Percentiles rank a stretch among this genome's conserved stretches.
phyloP scores from a whole-genome alignment of 2,329 filamentous ascomycete species.

The Cladophialophora chaetospira region DNA sequence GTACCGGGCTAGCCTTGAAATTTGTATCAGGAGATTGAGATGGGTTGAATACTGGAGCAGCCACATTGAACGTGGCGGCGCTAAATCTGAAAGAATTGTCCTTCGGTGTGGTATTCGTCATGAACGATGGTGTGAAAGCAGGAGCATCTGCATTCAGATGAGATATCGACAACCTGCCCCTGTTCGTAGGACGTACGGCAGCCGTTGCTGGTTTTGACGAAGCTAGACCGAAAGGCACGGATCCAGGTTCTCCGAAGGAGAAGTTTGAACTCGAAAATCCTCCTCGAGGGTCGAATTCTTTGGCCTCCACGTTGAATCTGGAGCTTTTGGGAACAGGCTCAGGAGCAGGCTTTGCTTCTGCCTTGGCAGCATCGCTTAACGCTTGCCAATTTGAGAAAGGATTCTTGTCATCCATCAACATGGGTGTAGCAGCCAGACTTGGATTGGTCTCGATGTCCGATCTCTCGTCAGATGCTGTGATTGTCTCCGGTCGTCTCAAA shows the following conservation, averaged over 20 bases:
- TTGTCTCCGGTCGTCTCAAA: constrained; percentile 30
- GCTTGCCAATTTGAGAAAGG: constrained; percentile 29
- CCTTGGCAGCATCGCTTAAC: constrained; percentile 28
- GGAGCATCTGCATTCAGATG: constrained; percentile 70
- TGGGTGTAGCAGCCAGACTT: constrained; percentile 69
- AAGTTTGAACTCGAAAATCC: constrained; percentile 52
- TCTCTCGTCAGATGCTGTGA: constrained; percentile 29
- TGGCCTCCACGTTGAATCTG: constrained; percentile 83
- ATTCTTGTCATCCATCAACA: constrained; percentile 44
- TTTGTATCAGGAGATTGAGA: constrained; percentile 34
- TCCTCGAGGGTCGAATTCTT: constrained; percentile 69
- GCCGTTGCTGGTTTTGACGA: background rate
- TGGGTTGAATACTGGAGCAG: constrained; percentile 76
- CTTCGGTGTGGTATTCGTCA: constrained; percentile 11
- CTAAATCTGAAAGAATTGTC: constrained; percentile 26
- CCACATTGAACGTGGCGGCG: constrained; percentile 69
- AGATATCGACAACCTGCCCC: constrained; percentile 21
- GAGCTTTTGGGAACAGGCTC: constrained; percentile 60
- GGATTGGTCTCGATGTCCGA: constrained; percentile 70
- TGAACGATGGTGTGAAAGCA: constrained; percentile 64
- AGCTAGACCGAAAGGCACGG: constrained; percentile 34
- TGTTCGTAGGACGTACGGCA: constrained; percentile 8
- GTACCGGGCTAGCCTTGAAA: constrained; percentile 34
- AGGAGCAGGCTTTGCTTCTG: constrained; percentile 32
- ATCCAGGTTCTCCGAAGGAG: constrained; percentile 46